Percentiles rank a stretch among this genome's conserved stretches.
These are phyloP conservation scores for Rhodomyrtus tomentosa DNA, from an alignment of 345 rosid genomes.

Conservation along the genomic window DNA sequence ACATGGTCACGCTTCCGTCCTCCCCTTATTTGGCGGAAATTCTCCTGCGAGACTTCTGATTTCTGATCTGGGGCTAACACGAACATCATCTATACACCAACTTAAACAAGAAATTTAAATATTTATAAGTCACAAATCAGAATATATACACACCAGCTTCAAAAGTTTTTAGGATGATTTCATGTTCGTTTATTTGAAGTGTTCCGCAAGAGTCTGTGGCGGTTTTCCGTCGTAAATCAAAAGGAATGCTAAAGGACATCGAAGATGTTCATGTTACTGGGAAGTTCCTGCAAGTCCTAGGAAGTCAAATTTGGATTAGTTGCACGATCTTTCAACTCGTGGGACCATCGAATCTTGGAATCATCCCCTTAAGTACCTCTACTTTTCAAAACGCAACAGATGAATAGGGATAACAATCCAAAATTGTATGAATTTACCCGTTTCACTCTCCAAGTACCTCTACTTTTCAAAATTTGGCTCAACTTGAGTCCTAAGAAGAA, in stretches of 20 bases:
- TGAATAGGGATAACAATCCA: not conserved
- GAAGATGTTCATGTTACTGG: not conserved
- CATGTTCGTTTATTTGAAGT: not conserved
- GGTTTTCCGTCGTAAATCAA: not conserved
- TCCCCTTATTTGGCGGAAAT: no score
- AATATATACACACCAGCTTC: not conserved
- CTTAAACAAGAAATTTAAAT: not conserved
- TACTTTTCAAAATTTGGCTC: not conserved
- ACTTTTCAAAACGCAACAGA: no score
- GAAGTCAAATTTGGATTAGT: not conserved
- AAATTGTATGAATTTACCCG: not conserved
- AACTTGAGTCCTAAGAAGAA: not conserved
- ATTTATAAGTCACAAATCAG: not conserved
- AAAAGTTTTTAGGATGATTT: not conserved
- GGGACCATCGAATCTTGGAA: not conserved
- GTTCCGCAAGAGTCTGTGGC: not conserved
- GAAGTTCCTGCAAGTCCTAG: not conserved
- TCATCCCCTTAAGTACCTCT: not conserved
- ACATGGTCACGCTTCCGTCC: not conserved
- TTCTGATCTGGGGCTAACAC: not conserved
- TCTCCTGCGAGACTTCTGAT: not conserved
- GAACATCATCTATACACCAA: not conserved
- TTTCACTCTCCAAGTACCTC: not conserved
- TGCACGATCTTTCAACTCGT: not conserved
- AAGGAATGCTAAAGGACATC: not conserved